These are phyloP conservation scores for Exsudoporus frostii DNA, from an alignment of 768 basidiomycete species.

Conservation along the genomic window DNA sequence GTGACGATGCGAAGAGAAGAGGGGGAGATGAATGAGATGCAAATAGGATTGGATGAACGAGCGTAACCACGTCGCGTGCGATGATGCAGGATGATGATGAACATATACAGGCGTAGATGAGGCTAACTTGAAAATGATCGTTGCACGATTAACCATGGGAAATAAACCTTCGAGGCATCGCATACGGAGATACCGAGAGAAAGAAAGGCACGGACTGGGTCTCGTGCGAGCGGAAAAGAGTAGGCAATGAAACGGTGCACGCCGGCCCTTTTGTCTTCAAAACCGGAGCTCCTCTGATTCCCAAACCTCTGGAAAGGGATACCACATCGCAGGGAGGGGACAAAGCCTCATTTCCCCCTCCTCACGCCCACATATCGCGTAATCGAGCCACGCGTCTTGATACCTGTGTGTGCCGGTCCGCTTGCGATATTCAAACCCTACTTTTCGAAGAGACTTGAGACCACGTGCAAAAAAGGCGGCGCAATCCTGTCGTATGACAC, in stretches of 20 bases:
- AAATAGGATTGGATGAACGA: slow-evolving; percentile 13
- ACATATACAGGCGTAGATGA: slow-evolving; percentile 7
- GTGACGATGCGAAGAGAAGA: slow-evolving; percentile 1
- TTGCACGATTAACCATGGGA: slow-evolving; percentile 16
- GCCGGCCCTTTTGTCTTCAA: slow-evolving; percentile 6
- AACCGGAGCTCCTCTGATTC: slow-evolving; percentile 24
- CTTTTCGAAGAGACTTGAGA: slow-evolving; percentile 31
- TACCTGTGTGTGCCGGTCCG: slow-evolving; percentile 35
- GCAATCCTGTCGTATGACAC: slow-evolving; percentile 25
- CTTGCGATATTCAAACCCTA: slow-evolving; percentile 37
- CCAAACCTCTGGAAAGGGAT: slow-evolving; percentile 36
- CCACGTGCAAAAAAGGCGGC: slow-evolving; percentile 29
- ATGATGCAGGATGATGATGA: slow-evolving; percentile 16
- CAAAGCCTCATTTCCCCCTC: slow-evolving; percentile 21
- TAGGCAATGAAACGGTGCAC: background rate
- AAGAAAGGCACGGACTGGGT: background rate
- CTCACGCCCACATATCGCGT: slow-evolving; percentile 22
- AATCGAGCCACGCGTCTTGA: slow-evolving; percentile 37
- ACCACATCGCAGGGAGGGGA: slow-evolving; percentile 30
- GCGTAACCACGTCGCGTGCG: slow-evolving; percentile 10
- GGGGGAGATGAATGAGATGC: slow-evolving; percentile 6
- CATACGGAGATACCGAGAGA: slow-evolving; percentile 1
- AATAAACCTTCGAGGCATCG: slow-evolving; percentile 15
- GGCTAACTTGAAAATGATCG: slow-evolving; percentile 5
- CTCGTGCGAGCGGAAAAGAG: background rate